phyloP scores from a whole-genome alignment of 306 rosid species.

The Albizia julibrissin region DNA sequence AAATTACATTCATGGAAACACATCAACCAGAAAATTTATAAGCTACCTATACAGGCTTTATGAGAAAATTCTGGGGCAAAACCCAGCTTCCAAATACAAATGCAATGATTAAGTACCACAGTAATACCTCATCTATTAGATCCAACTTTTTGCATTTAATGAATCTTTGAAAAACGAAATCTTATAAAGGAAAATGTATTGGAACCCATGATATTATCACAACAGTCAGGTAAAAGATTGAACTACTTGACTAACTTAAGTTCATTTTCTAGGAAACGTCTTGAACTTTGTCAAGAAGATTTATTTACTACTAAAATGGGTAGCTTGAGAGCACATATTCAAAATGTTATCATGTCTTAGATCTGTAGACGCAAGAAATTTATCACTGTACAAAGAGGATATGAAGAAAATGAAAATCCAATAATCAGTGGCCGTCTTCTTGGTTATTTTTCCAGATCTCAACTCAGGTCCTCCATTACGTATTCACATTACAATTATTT shows the following conservation, averaged over 20 bases:
- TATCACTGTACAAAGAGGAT: constrained; percentile 2
- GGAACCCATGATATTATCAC: not conserved
- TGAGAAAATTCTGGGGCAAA: constrained; percentile 1
- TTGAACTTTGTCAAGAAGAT: no score
- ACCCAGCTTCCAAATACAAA: not conserved
- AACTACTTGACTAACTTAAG: not conserved
- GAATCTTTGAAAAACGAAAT: constrained; percentile 20
- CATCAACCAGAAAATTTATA: constrained; percentile 10
- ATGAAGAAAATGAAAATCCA: constrained; percentile 15
- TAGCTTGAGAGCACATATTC: not conserved
- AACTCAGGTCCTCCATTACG: constrained; percentile 11
- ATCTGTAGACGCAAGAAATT: constrained; percentile 20
- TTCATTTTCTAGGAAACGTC: no score
- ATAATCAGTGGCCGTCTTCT: constrained; percentile 14
- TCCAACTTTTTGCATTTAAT: not conserved
- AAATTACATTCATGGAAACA: not conserved
- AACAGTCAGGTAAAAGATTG: not conserved
- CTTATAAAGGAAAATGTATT: constrained; percentile 9
- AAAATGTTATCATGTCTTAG: constrained; percentile 19
- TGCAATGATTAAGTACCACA: constrained; percentile 1
- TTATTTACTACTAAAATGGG: no score
- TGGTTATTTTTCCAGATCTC: constrained; percentile 17
- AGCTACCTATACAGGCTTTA: not conserved
- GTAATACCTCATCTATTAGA: constrained; percentile 12
- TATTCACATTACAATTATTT: constrained; percentile 12